Conservation (phyloP, 2,329 filamentous ascomycete genomes). For the Colletotrichum plurivorum region DNA sequence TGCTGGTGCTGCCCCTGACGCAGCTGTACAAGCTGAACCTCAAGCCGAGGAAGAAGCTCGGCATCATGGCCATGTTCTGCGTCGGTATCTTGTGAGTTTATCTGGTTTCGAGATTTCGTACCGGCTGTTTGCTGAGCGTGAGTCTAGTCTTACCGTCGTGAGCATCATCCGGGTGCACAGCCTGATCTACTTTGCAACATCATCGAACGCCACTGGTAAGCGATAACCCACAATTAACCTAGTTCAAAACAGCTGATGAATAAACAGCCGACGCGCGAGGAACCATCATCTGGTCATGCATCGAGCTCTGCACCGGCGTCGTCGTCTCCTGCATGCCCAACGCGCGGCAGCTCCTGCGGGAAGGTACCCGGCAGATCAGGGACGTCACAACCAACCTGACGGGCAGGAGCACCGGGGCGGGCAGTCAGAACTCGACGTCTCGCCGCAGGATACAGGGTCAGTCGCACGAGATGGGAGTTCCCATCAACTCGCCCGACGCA, state of each 20-base stretch:
- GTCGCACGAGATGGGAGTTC: slow-evolving; percentile 7
- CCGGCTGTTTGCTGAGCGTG: no score
- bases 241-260: slow-evolving; percentile 47
- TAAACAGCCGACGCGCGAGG: slow-evolving; percentile 39
- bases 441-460: slow-evolving; percentile 4
- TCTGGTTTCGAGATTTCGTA: no score
- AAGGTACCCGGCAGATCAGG: slow-evolving; percentile 6
- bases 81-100: slow-evolving; percentile 44
- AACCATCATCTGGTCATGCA: slow-evolving; percentile 15
- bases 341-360: slow-evolving; percentile 10
- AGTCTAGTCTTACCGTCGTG: slow-evolving; percentile 48
- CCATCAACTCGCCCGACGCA: neutral
- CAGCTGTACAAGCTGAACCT: slow-evolving; percentile 50
- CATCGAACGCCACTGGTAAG: slow-evolving; percentile 17
- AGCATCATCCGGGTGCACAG: slow-evolving; percentile 47
- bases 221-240: slow-evolving; percentile 51
- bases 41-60: slow-evolving; percentile 52
- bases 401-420: neutral
- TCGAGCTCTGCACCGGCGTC: slow-evolving; percentile 16
- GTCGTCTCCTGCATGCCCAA: slow-evolving; percentile 26
- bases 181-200: slow-evolving; percentile 59
- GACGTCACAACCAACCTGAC: neutral
- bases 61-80: slow-evolving; percentile 54
- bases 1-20: slow-evolving; percentile 58
- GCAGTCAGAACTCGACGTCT: neutral